These are phyloP conservation scores for Schwanniomyces polymorphus DNA, from an alignment of 805 yeast species.

Conservation along the genomic window DNA sequence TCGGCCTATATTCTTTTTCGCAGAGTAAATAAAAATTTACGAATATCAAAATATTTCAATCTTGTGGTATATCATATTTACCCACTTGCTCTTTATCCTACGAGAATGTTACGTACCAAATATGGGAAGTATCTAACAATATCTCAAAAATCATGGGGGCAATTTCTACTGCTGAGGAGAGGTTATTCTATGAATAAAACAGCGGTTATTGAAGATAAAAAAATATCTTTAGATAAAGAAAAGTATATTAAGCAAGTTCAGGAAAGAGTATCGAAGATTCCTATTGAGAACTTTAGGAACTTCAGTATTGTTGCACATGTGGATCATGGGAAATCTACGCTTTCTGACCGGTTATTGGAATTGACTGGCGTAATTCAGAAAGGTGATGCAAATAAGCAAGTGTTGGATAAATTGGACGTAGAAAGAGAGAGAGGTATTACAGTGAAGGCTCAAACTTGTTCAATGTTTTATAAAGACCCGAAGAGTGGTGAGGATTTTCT, in stretches of 20 bases:
- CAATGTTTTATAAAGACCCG: conserved; percentile 74
- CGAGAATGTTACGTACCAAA: background rate
- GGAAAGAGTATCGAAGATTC: conserved; percentile 71
- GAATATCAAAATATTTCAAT: too few species aligned
- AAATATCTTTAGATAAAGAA: conserved; percentile 29
- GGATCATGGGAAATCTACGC: conserved; percentile 86
- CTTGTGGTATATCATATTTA: too few species aligned
- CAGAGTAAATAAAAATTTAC: too few species aligned
- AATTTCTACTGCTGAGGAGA: background rate
- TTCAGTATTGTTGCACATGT: conserved; percentile 97
- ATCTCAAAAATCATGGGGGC: background rate
- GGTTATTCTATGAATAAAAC: conserved; percentile 4
- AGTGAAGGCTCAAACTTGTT: conserved; percentile 94
- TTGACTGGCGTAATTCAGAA: conserved; percentile 84
- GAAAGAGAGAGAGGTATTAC: conserved; percentile 97
- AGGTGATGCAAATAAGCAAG: conserved; percentile 70
- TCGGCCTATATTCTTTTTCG: too few species aligned
- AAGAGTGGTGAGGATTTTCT: conserved; percentile 71
- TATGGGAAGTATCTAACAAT: background rate
- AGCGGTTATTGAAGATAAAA: conserved; percentile 20
- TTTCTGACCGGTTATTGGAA: conserved; percentile 85
- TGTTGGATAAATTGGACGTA: conserved; percentile 87
- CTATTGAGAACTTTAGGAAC: conserved; percentile 79
- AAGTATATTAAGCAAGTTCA: conserved; percentile 35
- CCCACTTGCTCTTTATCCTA: too few species aligned